Evolutionary conservation across 176 grass and related monocot species (phyloP).

Genomic region (Raddia guianensis): DNA sequence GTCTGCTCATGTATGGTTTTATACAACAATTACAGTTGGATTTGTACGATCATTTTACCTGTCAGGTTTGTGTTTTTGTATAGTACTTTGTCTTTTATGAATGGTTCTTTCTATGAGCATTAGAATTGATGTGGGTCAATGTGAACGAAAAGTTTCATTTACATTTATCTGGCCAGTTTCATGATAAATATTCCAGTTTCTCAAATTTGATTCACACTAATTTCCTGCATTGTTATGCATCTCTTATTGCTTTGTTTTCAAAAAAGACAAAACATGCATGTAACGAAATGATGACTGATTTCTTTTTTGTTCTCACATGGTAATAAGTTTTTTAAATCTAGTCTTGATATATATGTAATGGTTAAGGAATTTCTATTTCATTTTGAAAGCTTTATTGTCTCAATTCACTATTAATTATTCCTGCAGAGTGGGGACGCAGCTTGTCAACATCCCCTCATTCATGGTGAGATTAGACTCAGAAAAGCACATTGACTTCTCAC

Average conservation of each 20-base stretch:
- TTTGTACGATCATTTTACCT: background rate
- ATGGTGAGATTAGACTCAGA: conserved; percentile 77
- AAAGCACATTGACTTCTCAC: conserved; percentile 80
- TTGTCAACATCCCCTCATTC: conserved; percentile 82
- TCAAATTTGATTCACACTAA: background rate
- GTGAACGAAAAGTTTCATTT: background rate
- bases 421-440: conserved; percentile 70
- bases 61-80: background rate
- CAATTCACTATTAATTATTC: background rate
- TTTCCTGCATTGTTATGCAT: background rate
- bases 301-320: background rate
- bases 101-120: background rate
- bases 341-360: background rate
- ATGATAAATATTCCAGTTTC: background rate
- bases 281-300: background rate
- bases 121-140: background rate
- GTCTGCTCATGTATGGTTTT: background rate
- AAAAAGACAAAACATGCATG: no score
- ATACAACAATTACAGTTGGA: background rate
- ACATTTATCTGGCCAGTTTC: background rate
- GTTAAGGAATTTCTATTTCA: background rate
- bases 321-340: background rate
- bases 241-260: background rate
- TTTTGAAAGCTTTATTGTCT: conserved; percentile 13
- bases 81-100: background rate